Percentiles rank a stretch among this genome's conserved stretches.
phyloP scores from a whole-genome alignment of 2,329 filamentous ascomycete genomes.

The Trichoderma sp. region DNA sequence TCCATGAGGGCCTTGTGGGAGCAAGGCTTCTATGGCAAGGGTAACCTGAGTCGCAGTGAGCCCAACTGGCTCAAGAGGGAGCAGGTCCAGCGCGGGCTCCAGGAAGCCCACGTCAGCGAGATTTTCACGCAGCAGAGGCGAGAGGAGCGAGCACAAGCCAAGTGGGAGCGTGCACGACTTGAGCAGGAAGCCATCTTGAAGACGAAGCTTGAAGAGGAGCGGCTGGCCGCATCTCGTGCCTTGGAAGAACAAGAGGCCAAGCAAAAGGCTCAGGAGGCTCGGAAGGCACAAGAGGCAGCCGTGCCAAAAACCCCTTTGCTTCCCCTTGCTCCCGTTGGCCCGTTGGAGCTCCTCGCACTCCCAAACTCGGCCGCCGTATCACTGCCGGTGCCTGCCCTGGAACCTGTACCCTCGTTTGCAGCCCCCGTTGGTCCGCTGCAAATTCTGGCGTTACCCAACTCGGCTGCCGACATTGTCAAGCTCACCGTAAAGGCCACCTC shows the following conservation, averaged over 20 bases:
- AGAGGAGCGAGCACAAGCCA: slow-evolving; percentile 79
- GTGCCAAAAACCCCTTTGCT: not conserved
- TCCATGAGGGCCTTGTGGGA: slow-evolving; percentile 87
- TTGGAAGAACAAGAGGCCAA: slow-evolving; percentile 27
- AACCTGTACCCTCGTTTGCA: not conserved
- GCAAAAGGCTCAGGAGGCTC: not conserved
- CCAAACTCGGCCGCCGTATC: slow-evolving; percentile 52
- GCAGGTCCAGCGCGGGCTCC: slow-evolving; percentile 68
- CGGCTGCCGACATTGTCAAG: slow-evolving; percentile 35
- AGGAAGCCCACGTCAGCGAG: slow-evolving; percentile 73
- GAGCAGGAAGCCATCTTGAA: slow-evolving; percentile 83
- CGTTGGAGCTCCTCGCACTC: slow-evolving; percentile 49
- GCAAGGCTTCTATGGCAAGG: slow-evolving; percentile 96
- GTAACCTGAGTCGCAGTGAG: slow-evolving; percentile 88
- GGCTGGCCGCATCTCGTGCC: slow-evolving; percentile 33
- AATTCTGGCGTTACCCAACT: slow-evolving; percentile 55
- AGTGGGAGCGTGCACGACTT: slow-evolving; percentile 86
- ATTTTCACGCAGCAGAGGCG: slow-evolving; percentile 75
- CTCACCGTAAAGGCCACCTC: not conserved
- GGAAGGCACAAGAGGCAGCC: not conserved
- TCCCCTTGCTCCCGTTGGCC: slow-evolving; percentile 48
- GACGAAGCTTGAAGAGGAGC: slow-evolving; percentile 56
- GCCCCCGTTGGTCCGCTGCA: slow-evolving; percentile 18
- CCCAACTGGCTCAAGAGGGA: slow-evolving; percentile 89
- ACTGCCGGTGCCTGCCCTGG: not conserved